These are phyloP conservation scores for Lolium perenne DNA, from an alignment of 176 grass and related monocot genomes.

Conservation along the genomic window DNA sequence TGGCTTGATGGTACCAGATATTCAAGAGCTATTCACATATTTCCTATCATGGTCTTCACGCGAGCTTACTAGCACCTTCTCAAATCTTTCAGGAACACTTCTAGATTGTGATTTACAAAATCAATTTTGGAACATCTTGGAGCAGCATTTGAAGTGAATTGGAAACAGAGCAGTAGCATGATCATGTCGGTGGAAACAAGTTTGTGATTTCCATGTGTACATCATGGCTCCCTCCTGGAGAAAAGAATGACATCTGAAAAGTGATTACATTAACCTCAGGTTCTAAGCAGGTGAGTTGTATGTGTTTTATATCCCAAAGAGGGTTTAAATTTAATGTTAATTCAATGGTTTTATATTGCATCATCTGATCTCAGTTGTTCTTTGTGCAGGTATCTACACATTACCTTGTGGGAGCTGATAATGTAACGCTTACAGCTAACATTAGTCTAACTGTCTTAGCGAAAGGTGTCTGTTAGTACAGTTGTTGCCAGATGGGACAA, in stretches of 20 bases:
- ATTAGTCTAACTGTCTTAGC: background rate
- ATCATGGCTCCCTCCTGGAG: background rate
- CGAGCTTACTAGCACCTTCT: background rate
- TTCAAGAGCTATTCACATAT: slow-evolving; percentile 33
- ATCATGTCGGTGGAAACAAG: background rate
- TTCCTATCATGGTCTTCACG: background rate
- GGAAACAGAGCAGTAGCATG: background rate
- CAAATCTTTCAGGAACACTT: slow-evolving; percentile 21
- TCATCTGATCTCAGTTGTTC: slow-evolving; percentile 1
- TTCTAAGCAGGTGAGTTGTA: slow-evolving; percentile 26
- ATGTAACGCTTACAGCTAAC: background rate
- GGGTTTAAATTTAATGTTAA: too few relatives aligned
- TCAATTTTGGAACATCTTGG: background rate
- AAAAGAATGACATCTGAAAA: background rate
- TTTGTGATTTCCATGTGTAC: background rate
- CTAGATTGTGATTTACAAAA: background rate
- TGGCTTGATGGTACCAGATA: slow-evolving; percentile 54
- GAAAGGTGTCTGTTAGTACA: slow-evolving; percentile 1
- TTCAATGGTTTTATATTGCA: background rate
- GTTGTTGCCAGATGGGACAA: background rate
- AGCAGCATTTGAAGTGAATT: background rate
- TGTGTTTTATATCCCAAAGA: background rate
- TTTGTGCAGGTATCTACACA: background rate
- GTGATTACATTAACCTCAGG: background rate
- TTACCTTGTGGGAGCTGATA: background rate